phyloP scores from a whole-genome alignment of 768 basidiomycete genomes.

The Lentinula boryana region DNA sequence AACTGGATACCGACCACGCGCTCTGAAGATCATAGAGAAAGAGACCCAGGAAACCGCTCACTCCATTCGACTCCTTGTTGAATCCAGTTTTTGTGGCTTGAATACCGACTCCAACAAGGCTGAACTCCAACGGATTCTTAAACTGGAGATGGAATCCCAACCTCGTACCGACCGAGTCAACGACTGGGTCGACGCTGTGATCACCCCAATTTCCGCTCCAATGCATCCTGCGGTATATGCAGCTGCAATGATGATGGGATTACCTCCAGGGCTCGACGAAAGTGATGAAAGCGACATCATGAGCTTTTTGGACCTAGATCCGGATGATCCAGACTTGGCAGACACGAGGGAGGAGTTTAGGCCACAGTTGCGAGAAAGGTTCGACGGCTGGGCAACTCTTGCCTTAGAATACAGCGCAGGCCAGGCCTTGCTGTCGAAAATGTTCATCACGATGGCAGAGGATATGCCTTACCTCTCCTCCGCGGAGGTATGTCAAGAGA shows the following conservation, averaged over 20 bases:
- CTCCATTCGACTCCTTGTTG: slow-evolving; percentile 25
- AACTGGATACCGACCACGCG: slow-evolving; percentile 10
- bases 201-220: slow-evolving; percentile 26
- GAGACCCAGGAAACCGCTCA: slow-evolving; percentile 21
- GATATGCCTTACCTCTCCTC: slow-evolving; percentile 8
- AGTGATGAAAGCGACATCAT: slow-evolving; percentile 26
- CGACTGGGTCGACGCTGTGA: slow-evolving; percentile 35
- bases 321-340: slow-evolving; percentile 49
- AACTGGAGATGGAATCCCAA: slow-evolving; percentile 19
- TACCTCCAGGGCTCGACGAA: slow-evolving; percentile 29
- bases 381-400: slow-evolving; percentile 50
- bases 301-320: slow-evolving; percentile 34
- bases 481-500: neutral
- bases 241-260: slow-evolving; percentile 43
- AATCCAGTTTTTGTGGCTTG: slow-evolving; percentile 27
- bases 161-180: slow-evolving; percentile 30
- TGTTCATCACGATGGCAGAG: slow-evolving; percentile 39
- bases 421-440: slow-evolving; percentile 24
- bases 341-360: slow-evolving; percentile 57
- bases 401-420: slow-evolving; percentile 34
- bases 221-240: slow-evolving; percentile 33
- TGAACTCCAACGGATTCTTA: slow-evolving; percentile 26
- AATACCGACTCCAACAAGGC: slow-evolving; percentile 19
- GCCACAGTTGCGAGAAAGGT: slow-evolving; percentile 49
- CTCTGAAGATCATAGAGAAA: slow-evolving; percentile 26